These are phyloP conservation scores for Kwoniella bestiolae DNA, from an alignment of 768 basidiomycete species.

Conservation along the genomic window DNA sequence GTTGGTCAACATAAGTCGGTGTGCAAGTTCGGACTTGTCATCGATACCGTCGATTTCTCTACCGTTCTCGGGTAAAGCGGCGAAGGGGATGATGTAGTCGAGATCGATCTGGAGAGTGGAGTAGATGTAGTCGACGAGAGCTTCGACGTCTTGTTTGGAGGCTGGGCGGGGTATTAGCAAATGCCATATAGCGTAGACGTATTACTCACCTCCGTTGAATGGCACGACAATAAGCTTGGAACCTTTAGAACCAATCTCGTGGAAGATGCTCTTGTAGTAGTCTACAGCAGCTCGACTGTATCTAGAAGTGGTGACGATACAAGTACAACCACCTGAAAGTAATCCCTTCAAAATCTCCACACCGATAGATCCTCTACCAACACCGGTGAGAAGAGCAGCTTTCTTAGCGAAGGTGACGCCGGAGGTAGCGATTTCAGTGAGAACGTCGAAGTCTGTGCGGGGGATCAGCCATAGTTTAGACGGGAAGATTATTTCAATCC, in stretches of 20 bases:
- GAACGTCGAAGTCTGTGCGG: conserved; percentile 84
- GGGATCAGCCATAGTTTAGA: conserved; percentile 20
- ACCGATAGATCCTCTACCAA: conserved; percentile 96
- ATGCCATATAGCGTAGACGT: background rate
- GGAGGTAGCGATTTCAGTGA: conserved; percentile 97
- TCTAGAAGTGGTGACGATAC: conserved; percentile 96
- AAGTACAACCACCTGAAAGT: conserved; percentile 91
- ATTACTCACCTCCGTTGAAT: conserved; percentile 75
- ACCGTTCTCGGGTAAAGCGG: conserved; percentile 97
- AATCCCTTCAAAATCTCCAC: conserved; percentile 97
- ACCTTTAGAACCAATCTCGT: conserved; percentile 89
- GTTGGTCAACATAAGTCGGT: conserved; percentile 98
- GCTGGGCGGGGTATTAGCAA: conserved; percentile 59
- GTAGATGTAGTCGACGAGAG: conserved; percentile 97
- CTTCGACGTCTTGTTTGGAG: conserved; percentile 97
- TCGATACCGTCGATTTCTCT: conserved; percentile 97
- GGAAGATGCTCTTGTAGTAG: conserved; percentile 98
- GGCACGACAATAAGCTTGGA: conserved; percentile 98
- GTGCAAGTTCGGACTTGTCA: conserved; percentile 95
- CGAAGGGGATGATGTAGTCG: conserved; percentile 98
- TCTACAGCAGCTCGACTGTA: conserved; percentile 90
- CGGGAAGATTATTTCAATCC: background rate
- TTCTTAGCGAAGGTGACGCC: conserved; percentile 99
- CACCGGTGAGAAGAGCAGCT: conserved; percentile 96
- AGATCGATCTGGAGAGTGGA: conserved; percentile 91